Evolutionary conservation across 2,329 filamentous ascomycete genomes (phyloP).

Genomic region (Fusarium siculi): DNA sequence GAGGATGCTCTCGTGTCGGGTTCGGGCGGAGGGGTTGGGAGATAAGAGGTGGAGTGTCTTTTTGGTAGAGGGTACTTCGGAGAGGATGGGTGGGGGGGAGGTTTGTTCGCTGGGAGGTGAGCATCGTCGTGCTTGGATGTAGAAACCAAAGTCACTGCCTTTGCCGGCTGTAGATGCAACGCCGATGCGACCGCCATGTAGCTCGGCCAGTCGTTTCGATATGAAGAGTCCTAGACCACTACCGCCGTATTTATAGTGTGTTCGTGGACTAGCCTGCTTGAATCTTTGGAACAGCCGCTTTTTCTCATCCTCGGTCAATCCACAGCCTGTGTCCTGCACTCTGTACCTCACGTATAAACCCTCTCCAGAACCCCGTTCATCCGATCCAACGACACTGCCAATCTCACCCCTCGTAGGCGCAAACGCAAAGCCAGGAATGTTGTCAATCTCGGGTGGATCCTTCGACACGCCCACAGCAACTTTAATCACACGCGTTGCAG

Average conservation of each 20-base stretch:
- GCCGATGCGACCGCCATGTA: conserved; percentile 74
- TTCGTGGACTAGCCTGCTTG: conserved; percentile 66
- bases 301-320: conserved; percentile 70
- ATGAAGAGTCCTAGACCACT: conserved; percentile 73
- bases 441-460: background rate
- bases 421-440: conserved; percentile 18
- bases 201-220: conserved; percentile 69
- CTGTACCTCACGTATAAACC: conserved; percentile 57
- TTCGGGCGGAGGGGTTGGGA: background rate
- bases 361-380: conserved; percentile 50
- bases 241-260: conserved; percentile 70
- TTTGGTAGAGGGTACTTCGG: background rate
- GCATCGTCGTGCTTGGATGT: conserved; percentile 65
- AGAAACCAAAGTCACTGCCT: conserved; percentile 72
- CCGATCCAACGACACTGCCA: conserved; percentile 23
- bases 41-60: background rate
- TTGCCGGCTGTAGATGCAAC: conserved; percentile 67
- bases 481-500: conserved; percentile 53
- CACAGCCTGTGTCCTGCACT: conserved; percentile 73
- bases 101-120: conserved; percentile 29
- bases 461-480: conserved; percentile 61
- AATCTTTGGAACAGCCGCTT: conserved; percentile 75
- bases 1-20: background rate
- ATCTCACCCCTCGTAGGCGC: conserved; percentile 13
- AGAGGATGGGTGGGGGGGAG: background rate